Conservation (phyloP, 495 filamentous ascomycete species). For the Lophiostoma macrostomum region DNA sequence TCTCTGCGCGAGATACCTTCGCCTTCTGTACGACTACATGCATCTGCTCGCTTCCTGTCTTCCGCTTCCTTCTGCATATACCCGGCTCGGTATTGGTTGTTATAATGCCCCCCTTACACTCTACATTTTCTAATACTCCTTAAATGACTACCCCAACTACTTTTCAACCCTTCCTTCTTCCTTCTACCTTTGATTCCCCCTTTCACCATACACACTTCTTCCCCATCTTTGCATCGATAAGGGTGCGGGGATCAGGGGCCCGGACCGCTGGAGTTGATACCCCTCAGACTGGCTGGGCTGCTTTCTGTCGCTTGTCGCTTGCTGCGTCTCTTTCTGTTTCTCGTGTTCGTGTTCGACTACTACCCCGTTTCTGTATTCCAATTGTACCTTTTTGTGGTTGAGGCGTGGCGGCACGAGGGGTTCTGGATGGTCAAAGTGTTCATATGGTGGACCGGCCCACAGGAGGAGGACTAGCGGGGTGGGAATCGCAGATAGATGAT, state of each 20-base stretch:
- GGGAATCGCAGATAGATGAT: slow-evolving; percentile 3
- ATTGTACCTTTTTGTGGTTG: not conserved
- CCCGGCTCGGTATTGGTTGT: slow-evolving; percentile 22
- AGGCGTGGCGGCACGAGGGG: not conserved
- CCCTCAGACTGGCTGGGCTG: slow-evolving; percentile 3
- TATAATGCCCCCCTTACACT: slow-evolving; percentile 11
- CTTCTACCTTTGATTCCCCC: not conserved
- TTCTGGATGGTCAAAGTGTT: no score
- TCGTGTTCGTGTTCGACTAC: not conserved
- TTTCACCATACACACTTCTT: no score
- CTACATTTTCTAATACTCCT: slow-evolving; percentile 3
- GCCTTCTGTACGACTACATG: slow-evolving; percentile 27
- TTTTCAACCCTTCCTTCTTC: not conserved
- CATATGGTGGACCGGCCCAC: no score
- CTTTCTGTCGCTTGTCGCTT: no score
- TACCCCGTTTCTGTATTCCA: not conserved
- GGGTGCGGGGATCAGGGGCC: no score
- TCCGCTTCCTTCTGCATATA: slow-evolving; percentile 31
- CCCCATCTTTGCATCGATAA: no score
- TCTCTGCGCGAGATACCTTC: not conserved
- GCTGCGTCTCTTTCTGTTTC: not conserved
- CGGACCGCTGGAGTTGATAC: not conserved
- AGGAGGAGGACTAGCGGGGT: not conserved
- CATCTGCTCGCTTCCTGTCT: slow-evolving; percentile 5
- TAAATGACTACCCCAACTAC: not conserved